These are phyloP conservation scores for Pseudofabraea citricarpa DNA, from an alignment of 2,329 filamentous ascomycete species.

Conservation along the genomic window DNA sequence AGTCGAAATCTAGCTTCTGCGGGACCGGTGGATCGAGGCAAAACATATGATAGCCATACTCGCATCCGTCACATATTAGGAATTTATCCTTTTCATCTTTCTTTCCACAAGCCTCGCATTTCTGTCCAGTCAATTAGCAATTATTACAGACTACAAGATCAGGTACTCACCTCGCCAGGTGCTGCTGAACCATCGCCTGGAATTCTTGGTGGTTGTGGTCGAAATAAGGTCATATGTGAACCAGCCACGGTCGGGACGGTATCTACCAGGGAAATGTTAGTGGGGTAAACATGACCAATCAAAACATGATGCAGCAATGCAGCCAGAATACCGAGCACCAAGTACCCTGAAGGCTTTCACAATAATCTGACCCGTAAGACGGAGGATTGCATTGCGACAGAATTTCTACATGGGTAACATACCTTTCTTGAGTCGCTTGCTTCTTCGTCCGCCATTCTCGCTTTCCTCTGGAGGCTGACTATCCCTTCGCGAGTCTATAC, in stretches of 20 bases:
- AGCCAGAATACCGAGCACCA: background rate
- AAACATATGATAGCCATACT: constrained; percentile 78
- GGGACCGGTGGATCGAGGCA: constrained; percentile 86
- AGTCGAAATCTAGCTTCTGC: constrained; percentile 75
- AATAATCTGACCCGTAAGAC: no score
- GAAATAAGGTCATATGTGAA: constrained; percentile 93
- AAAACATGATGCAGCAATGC: constrained; percentile 3
- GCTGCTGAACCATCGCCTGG: constrained; percentile 37
- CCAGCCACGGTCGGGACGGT: constrained; percentile 81
- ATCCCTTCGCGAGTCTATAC: constrained; percentile 28
- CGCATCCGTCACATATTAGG: constrained; percentile 85
- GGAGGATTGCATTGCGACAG: no score
- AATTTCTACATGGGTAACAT: constrained; percentile 27
- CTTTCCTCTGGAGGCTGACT: constrained; percentile 35
- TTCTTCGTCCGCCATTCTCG: constrained; percentile 70
- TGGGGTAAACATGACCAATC: constrained; percentile 18
- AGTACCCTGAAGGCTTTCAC: no score
- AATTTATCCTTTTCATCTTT: constrained; percentile 68
- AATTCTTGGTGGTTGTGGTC: constrained; percentile 69
- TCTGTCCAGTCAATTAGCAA: constrained; percentile 41
- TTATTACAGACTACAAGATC: constrained; percentile 41
- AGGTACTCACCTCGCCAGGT: constrained; percentile 49
- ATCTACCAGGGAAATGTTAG: constrained; percentile 41
- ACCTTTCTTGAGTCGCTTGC: constrained; percentile 91
- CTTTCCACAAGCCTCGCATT: constrained; percentile 83